Conservation (phyloP, 176 grass and related monocot species). For the Pharus latifolius region DNA sequence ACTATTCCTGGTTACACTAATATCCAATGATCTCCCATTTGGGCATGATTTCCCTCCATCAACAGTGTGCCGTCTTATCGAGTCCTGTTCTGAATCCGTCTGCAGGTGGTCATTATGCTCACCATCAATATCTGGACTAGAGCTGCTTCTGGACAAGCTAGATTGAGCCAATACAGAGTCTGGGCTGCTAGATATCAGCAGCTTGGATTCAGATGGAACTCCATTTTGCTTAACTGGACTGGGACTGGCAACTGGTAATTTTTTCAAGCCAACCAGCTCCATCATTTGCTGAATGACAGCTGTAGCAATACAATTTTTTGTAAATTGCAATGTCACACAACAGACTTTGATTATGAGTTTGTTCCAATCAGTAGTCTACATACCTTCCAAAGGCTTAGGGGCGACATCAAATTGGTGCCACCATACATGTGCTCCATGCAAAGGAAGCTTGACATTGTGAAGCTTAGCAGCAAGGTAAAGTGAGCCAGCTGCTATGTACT, state of each 20-base stretch:
- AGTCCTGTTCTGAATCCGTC: constrained; percentile 20
- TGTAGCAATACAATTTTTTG: constrained; percentile 31
- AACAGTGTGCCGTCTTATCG: background rate
- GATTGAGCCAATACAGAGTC: constrained; percentile 36
- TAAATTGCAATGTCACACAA: constrained; percentile 6
- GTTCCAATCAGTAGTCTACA: constrained; percentile 1
- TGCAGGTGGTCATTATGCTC: constrained; percentile 12
- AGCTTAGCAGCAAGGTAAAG: constrained; percentile 55
- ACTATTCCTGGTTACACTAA: background rate
- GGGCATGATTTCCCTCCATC: background rate
- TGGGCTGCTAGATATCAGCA: constrained; percentile 23
- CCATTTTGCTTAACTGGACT: constrained; percentile 15
- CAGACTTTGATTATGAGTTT: background rate
- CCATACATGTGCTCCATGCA: constrained; percentile 52
- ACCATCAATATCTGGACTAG: constrained; percentile 13
- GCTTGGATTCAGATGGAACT: constrained; percentile 5
- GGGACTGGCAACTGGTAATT: constrained; percentile 5
- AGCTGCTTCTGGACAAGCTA: constrained; percentile 14
- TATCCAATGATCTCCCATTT: background rate
- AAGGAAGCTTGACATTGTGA: constrained; percentile 57
- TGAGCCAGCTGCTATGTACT: constrained; percentile 69
- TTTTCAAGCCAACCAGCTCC: constrained; percentile 28
- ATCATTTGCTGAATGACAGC: constrained; percentile 55
- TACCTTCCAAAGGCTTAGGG: constrained; percentile 68
- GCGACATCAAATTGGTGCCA: constrained; percentile 80